These are phyloP conservation scores for Solanum hybrid DNA, from an alignment of 305 asterid genomes.

Conservation along the genomic window DNA sequence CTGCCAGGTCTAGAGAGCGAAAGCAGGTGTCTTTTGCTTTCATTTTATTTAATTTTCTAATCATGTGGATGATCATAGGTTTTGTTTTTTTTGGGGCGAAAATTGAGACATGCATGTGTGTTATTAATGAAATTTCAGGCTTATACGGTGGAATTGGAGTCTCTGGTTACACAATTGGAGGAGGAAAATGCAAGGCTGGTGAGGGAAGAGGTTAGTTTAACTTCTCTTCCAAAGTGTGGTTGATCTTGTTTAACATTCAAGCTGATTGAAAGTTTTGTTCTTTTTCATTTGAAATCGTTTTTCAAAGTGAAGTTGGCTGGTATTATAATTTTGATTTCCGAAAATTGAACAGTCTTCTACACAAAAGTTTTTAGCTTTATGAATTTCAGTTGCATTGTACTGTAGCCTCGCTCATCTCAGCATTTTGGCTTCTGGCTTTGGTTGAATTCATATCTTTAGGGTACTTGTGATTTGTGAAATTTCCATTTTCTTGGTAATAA, in stretches of 20 bases:
- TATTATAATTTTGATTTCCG: background rate
- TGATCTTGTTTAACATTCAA: background rate
- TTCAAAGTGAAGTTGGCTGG: background rate
- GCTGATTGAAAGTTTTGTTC: background rate
- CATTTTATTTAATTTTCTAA: background rate
- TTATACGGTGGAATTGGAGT: slow-evolving; percentile 84
- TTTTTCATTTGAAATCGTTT: background rate
- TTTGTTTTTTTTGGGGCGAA: background rate
- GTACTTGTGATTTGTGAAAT: background rate
- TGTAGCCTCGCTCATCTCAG: background rate
- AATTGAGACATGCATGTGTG: slow-evolving; percentile 9
- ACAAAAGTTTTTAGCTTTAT: background rate
- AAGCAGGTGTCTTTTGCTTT: slow-evolving; percentile 52
- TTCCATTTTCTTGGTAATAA: background rate
- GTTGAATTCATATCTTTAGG: background rate
- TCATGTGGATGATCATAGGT: background rate
- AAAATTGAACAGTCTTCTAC: background rate
- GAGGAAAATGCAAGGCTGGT: slow-evolving; percentile 54
- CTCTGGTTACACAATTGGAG: slow-evolving; percentile 70
- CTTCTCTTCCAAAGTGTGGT: background rate
- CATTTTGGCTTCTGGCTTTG: background rate
- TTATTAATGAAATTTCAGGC: slow-evolving; percentile 37
- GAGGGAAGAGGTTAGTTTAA: no score
- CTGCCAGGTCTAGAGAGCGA: slow-evolving; percentile 93
- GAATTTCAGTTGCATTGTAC: background rate